Percentiles rank a stretch among this genome's conserved stretches.
Conservation (phyloP, 2,329 filamentous ascomycete genomes). For the Microcyclospora tardicrescens region DNA sequence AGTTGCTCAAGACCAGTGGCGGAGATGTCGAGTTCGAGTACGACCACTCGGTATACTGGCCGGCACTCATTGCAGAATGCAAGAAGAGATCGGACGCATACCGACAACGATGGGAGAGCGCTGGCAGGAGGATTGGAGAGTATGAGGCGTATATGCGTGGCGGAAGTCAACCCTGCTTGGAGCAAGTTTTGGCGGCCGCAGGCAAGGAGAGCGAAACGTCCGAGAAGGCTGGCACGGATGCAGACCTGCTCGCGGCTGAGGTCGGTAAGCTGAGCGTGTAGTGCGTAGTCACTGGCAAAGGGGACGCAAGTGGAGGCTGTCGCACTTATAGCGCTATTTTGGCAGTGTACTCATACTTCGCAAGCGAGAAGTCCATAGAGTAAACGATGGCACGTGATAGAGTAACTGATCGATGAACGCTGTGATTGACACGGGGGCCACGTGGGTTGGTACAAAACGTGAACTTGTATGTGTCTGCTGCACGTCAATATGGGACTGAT, state of each 20-base stretch:
- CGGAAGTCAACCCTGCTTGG: conserved; percentile 28
- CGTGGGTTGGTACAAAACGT: no score
- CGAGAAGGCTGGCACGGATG: conserved; percentile 1
- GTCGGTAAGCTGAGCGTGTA: conserved; percentile 12
- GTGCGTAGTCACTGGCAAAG: neutral
- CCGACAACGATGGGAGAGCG: conserved; percentile 60
- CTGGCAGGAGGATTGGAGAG: conserved; percentile 72
- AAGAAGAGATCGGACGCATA: conserved; percentile 51
- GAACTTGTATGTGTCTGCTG: no score
- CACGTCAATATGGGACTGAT: no score
- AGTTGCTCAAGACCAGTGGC: conserved; percentile 67
- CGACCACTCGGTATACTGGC: conserved; percentile 82
- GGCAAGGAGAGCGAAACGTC: conserved; percentile 1
- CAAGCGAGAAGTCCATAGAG: no score
- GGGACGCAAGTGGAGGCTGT: no score
- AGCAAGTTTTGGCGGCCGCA: conserved; percentile 9
- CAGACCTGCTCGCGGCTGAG: conserved; percentile 9
- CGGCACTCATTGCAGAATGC: conserved; percentile 61
- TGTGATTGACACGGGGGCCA: no score
- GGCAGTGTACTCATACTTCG: no score
- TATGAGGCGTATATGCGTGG: conserved; percentile 79
- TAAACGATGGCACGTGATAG: no score
- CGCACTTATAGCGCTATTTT: no score
- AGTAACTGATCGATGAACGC: no score
- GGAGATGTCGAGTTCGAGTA: conserved; percentile 84